phyloP scores from a whole-genome alignment of 75 land plant species.

The Sequoia sempervirens region DNA sequence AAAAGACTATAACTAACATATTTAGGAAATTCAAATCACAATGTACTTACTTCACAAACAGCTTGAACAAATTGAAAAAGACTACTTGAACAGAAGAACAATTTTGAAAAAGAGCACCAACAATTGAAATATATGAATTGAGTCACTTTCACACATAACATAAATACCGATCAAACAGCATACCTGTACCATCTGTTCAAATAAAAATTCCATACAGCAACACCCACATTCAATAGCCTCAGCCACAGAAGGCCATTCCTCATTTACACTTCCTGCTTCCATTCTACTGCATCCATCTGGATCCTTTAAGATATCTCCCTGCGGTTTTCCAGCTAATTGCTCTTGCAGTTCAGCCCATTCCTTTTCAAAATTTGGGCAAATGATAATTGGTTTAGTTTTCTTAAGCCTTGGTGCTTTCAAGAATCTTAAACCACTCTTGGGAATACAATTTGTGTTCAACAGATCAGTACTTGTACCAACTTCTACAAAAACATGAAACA shows the following conservation, averaged over 20 bases:
- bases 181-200: constrained; percentile 43
- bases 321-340: neutral
- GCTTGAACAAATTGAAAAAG: neutral
- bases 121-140: neutral
- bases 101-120: neutral
- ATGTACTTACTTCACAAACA: neutral
- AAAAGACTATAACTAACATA: too few relatives aligned
- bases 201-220: constrained; percentile 27
- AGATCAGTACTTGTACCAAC: neutral
- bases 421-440: neutral
- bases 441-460: neutral
- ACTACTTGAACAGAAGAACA: neutral
- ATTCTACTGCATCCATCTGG: neutral
- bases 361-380: constrained; percentile 18
- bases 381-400: neutral
- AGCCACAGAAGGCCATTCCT: constrained; percentile 1
- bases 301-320: neutral
- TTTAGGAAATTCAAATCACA: neutral
- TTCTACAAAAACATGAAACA: constrained; percentile 8
- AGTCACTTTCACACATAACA: neutral
- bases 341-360: constrained; percentile 12
- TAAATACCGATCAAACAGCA: constrained; percentile 1
- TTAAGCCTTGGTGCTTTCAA: constrained; percentile 3
- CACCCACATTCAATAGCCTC: constrained; percentile 34
- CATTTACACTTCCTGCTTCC: neutral